Evolutionary conservation across 1,139 yeast species (phyloP), one percentile per base, ranked within the genome.

Genomic region (Suhomyces chickasaworum): DNA sequence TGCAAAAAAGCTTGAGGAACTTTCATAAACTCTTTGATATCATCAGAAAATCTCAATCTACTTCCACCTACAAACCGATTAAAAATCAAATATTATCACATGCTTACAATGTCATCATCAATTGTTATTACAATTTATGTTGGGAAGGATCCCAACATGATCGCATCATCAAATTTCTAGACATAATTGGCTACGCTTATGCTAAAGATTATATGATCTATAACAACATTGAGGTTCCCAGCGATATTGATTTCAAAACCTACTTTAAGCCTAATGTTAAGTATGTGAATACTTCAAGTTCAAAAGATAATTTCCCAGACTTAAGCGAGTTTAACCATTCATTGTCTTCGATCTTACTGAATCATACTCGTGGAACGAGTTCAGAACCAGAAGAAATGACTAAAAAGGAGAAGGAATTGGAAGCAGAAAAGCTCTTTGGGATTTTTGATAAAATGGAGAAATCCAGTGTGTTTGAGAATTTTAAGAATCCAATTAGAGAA

Each of bases 371-470:
- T 21, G 42, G 36, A 18, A 37, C 47, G 9, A 46, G 45, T 13
- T 35, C 51, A 7, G 43, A 23, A 15, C 45, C 44, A 3, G 47
- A 42, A 21, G 58, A 54, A 15, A 64, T 78, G 66, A 68, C 79
- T 1, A 71, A 68, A n/a, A 78, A 73, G 45, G 84, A 80, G 52
- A 79, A 80, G 55, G 81, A 78, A 49, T 58, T 59, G 8, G 84
- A 80, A 53, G 80, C 83, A 1, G 83, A 78, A 45, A 69, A 76
- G 52, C 59, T 80, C 55, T 77, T 74, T 56, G 74, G 68, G 3
- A 48, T 79, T 3, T 78, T 80, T 53, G 81, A 77, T 33, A 62
- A 78, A 51, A 70, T 77, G 64, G 78, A 75, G 46, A 70, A 70
- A 54, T 72, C 67, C 45, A 78, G 81, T 0, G 62, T 75, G 0